A percentile compares a stretch with the other conserved stretches of the same genome.
Conservation (phyloP, 768 basidiomycete genomes). For the Punctularia strigosozonata region DNA sequence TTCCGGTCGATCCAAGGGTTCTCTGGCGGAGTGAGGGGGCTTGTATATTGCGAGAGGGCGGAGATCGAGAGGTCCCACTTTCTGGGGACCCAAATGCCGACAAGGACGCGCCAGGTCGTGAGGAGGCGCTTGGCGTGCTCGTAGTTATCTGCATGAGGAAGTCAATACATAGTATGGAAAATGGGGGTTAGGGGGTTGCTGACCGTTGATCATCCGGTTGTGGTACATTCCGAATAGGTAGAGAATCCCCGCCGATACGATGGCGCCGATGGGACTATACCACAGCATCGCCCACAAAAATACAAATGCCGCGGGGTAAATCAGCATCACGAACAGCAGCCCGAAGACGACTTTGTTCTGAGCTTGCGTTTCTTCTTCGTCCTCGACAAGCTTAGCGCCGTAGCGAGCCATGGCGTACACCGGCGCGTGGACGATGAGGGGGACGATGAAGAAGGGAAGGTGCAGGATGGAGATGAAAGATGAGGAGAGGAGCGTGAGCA, state of each 20-base stretch:
- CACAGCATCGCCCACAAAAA: constrained; percentile 76
- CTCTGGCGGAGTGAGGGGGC: constrained; percentile 50
- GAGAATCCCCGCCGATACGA: constrained; percentile 56
- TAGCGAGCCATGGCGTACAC: constrained; percentile 73
- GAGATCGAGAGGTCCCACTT: constrained; percentile 68
- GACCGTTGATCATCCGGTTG: constrained; percentile 73
- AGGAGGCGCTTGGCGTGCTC: constrained; percentile 73
- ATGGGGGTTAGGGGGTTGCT: constrained; percentile 15
- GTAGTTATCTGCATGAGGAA: constrained; percentile 46
- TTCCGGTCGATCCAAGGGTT: constrained; percentile 60
- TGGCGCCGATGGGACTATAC: constrained; percentile 62
- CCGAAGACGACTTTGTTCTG: constrained; percentile 96
- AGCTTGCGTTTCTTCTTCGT: constrained; percentile 91
- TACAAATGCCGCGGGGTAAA: constrained; percentile 80
- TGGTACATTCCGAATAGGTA: constrained; percentile 82
- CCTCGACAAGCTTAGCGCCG: constrained; percentile 62
- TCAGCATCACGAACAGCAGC: constrained; percentile 54
- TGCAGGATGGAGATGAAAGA: constrained; percentile 57
- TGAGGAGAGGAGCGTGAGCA: constrained; percentile 69
- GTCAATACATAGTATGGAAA: background rate
- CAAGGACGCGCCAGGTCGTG: constrained; percentile 93
- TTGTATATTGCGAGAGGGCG: constrained; percentile 66
- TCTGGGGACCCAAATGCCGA: constrained; percentile 88
- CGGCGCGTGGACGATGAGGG: constrained; percentile 73
- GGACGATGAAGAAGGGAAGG: constrained; percentile 84